Percentiles rank a stretch among this genome's conserved stretches.
phyloP scores from a whole-genome alignment of 768 basidiomycete genomes.

The Cubamyces sp. region DNA sequence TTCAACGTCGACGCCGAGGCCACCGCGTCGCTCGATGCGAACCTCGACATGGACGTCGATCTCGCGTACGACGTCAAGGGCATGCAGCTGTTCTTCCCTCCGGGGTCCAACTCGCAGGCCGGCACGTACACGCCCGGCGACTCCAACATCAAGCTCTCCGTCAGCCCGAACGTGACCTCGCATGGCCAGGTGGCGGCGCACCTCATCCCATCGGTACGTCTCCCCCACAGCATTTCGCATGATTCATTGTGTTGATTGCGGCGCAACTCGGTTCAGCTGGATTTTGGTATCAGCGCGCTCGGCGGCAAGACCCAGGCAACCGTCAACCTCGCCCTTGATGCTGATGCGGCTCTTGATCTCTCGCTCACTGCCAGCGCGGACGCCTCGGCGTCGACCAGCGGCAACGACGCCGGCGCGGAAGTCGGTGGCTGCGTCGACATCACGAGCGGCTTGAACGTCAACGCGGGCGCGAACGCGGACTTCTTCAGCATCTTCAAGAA shows the following conservation, averaged over 20 bases:
- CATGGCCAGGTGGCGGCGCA: conserved; percentile 50
- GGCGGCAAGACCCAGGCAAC: conserved; percentile 40
- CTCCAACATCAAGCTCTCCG: conserved; percentile 47
- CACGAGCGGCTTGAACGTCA: conserved; percentile 27
- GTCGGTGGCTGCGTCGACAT: conserved; percentile 31
- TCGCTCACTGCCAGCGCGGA: conserved; percentile 25
- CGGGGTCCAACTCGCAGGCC: conserved; percentile 30
- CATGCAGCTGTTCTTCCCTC: conserved; percentile 50
- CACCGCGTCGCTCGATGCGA: conserved; percentile 37
- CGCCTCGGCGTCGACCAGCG: conserved; percentile 1
- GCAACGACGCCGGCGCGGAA: conserved; percentile 17
- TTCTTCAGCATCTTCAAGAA: conserved; percentile 31
- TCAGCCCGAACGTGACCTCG: conserved; percentile 43
- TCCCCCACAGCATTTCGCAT: conserved; percentile 2
- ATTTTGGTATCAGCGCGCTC: conserved; percentile 49
- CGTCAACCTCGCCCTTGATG: conserved; percentile 46
- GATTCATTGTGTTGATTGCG: background rate
- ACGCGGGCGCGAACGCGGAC: conserved; percentile 28
- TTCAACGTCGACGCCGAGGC: conserved; percentile 46
- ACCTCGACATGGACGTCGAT: conserved; percentile 46
- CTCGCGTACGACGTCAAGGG: conserved; percentile 48
- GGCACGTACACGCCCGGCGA: conserved; percentile 13
- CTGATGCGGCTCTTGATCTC: conserved; percentile 34
- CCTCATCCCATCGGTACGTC: conserved; percentile 44
- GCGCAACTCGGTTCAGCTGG: conserved; percentile 30